Evolutionary conservation across 2,329 filamentous ascomycete species (phyloP), one percentile per base, ranked within the genome.

Genomic region (Aspergillus sp.): DNA sequence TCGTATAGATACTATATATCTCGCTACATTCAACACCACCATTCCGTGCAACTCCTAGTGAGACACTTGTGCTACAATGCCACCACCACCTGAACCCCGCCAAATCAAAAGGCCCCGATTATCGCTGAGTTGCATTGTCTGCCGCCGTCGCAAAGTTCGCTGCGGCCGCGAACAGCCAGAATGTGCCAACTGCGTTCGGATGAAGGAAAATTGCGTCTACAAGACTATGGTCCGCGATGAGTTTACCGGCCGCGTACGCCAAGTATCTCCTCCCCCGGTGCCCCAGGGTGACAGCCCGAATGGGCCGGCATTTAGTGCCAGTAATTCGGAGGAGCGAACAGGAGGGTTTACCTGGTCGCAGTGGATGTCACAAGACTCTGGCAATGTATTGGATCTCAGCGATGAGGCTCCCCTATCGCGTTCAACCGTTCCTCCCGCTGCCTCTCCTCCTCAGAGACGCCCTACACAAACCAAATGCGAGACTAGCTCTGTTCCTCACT

Each of bases 71-170:
- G n/a, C n/a, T n/a, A n/a, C n/a, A n/a, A n/a, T n/a, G n/a, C n/a
- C n/a, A 12, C 32, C 32, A 2, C 28, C 17, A 8, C 7, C 32
- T 30, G n/a, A 55, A 7, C 12, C 17, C 5, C 53, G 53, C 21
- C 53, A 32, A 23, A 47, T 47, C 25, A 55, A 47, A 45, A 17
- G 53, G 12, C 43, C 53, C 38, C 53, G 53, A 23, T 10, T 55
- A 30, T 55, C 53, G 8, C n/a, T 55, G n/a, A 55, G 53, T 15
- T 55, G 53, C 38, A 45, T 47, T n/a, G 39, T 47, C 39, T 55
- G 53, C 12, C 53, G 53, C n/a, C 53, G 53, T 43, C 53, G 53
- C 53, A 55, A 55, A 21, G 53, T 55, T 19, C 53, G 53, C 19
- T 55, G 53, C n/a, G 38, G 39, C 53, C 53, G 53, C n/a, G 53